Evolutionary conservation across 352 stramenopile species (phyloP).

Genomic region (Pythium grandisporangium): DNA sequence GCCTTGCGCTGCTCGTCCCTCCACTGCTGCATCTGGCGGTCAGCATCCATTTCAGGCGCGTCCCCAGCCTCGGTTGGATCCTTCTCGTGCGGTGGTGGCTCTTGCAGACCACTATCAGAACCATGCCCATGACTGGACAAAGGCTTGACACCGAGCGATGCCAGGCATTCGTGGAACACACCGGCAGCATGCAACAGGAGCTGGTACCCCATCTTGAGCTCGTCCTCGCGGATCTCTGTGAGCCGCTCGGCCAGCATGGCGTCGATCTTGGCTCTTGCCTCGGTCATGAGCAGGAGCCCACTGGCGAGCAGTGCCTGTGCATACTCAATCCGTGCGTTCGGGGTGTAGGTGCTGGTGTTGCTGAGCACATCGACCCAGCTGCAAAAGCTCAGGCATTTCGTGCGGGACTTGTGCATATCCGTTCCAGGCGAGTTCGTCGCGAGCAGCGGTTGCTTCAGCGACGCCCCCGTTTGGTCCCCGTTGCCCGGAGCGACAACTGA

Average conservation of each 20-base stretch:
- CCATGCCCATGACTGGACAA: conserved; percentile 21
- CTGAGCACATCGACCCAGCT: conserved; percentile 46
- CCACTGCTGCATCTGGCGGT: conserved; percentile 47
- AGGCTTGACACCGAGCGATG: conserved; percentile 22
- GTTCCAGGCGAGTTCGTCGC: conserved; percentile 4
- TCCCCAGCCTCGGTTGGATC: neutral
- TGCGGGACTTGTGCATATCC: conserved; percentile 8
- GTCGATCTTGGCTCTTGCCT: conserved; percentile 34
- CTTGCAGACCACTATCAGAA: conserved; percentile 18
- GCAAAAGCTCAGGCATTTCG: conserved; percentile 38
- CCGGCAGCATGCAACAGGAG: conserved; percentile 45
- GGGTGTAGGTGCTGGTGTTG: conserved; percentile 25
- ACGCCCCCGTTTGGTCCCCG: too few relatives aligned
- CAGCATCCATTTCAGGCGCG: neutral
- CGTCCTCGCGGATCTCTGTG: conserved; percentile 37
- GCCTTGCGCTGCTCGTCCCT: conserved; percentile 31
- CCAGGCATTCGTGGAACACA: conserved; percentile 38
- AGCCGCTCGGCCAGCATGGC: conserved; percentile 22
- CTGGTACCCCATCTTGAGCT: conserved; percentile 68
- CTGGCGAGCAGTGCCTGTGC: conserved; percentile 38
- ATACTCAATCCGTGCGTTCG: conserved; percentile 44
- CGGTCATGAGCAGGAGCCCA: conserved; percentile 31
- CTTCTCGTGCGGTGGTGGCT: conserved; percentile 3
- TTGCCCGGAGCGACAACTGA: too few relatives aligned
- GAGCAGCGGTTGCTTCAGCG: conserved; percentile 34